Conservation (phyloP, 176 grass and related monocot species). For the Oryza glaberrima region DNA sequence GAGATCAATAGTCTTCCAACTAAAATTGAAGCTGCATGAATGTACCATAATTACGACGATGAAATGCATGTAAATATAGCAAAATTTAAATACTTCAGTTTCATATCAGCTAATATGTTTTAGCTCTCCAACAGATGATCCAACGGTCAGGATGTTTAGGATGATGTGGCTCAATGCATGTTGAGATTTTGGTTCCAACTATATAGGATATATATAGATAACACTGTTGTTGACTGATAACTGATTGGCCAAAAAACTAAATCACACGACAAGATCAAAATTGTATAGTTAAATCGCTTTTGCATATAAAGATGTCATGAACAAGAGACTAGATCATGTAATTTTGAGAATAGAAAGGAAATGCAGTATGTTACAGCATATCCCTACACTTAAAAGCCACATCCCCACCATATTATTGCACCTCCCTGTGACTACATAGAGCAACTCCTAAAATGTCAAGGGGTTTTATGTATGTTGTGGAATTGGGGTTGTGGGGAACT, state of each 20-base stretch:
- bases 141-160: too few species aligned
- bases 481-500: too few species aligned
- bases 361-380: background rate
- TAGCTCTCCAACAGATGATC: too few species aligned
- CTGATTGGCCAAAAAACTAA: slow-evolving; percentile 5
- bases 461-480: background rate
- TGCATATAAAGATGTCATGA: background rate
- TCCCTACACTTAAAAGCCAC: background rate
- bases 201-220: background rate
- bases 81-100: too few species aligned
- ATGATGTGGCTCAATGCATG: too few species aligned
- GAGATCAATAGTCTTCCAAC: too few species aligned
- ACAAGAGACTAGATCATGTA: background rate
- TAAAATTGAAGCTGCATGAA: too few species aligned
- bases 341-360: background rate
- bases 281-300: background rate
- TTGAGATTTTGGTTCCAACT: too few species aligned
- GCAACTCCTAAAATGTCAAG: background rate
- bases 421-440: background rate
- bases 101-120: too few species aligned
- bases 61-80: too few species aligned
- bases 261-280: background rate
- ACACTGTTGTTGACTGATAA: background rate
- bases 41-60: too few species aligned
- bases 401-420: background rate